phyloP scores from a whole-genome alignment of 1,139 yeast species.

The Pichia inconspicua region DNA sequence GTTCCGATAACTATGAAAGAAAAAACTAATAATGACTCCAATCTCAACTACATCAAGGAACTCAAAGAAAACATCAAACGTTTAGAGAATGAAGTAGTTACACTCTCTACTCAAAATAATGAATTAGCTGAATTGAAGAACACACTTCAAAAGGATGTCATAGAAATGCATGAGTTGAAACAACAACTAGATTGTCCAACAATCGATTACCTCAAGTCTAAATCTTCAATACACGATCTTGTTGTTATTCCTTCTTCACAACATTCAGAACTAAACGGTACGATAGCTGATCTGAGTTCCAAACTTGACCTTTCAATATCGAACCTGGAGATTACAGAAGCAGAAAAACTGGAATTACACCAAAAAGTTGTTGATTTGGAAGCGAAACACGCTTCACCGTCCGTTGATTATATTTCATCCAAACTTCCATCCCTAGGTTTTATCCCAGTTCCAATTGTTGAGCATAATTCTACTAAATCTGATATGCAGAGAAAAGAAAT shows the following conservation, averaged over 20 bases:
- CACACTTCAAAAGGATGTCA: constrained; percentile 1
- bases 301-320: constrained; percentile 3
- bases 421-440: constrained; percentile 24
- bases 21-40: constrained; percentile 7
- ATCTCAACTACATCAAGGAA: constrained; percentile 11
- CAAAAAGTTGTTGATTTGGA: constrained; percentile 6
- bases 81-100: constrained; percentile 1
- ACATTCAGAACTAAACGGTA: not conserved
- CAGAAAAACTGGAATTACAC: constrained; percentile 6
- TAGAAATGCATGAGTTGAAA: constrained; percentile 2
- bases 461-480: constrained; percentile 22
- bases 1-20: constrained; percentile 23
- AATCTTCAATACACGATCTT: constrained; percentile 8
- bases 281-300: not conserved
- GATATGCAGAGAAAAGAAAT: constrained; percentile 7
- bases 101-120: constrained; percentile 5
- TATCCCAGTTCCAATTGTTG: constrained; percentile 24
- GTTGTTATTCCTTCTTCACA: constrained; percentile 24
- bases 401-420: constrained; percentile 25
- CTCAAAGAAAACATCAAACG: constrained; percentile 1
- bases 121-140: constrained; percentile 3
- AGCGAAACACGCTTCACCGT: constrained; percentile 19
- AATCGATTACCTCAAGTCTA: constrained; percentile 9
- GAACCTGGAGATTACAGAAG: constrained; percentile 1
- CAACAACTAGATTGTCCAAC: constrained; percentile 20